Base-by-base conservation (phyloP, 371 early-diverging fungal species). In the Actinomucor elegans region DNA sequence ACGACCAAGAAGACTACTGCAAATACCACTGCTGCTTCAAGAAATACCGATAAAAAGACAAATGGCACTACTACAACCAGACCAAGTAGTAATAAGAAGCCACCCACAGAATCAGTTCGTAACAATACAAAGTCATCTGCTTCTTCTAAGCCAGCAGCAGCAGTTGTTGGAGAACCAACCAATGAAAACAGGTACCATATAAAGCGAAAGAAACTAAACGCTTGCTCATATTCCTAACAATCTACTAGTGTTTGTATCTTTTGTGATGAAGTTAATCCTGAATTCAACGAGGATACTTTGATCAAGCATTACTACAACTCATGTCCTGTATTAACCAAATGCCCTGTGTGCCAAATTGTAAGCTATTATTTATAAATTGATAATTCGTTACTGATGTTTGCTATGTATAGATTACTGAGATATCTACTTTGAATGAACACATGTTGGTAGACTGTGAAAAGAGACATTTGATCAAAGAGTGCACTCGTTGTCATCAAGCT, bases 271-370 rank as follows among this genome's bases (percentile, higher is more conserved):
- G 65, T 66, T 10, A 81, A 83, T 52, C 73, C 69, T 12, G 61
- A 55, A 0, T 92, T 90, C 51, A 89, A 85, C 12, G 90, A 90
- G 43, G 87, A 91, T 42, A 79, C 73, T 0, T 61, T 92, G 4
- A 87, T 91, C 11, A 57, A 73, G 5, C 93, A 92, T 56, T 91
- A 91, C 52, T 90, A 91, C 81, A 74, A 78, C 17, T 80, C 84
- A 6, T 92, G 93, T 49, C 84, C 86, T 11, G 74, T 86, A 55
- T 67, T 90, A 12, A 81, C 81, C 31, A 81, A 80, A 23, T 92
- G 93, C 48, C 78, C 88, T 1, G 60, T 77, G 37, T 92, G 93
- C 64, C 76, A 83, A 50, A 77, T 79, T 57, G 90, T 89, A 75
- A 66, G 83, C 66, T 17, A 4, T 17, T 31, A n/a, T n/a, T n/a